phyloP scores from a whole-genome alignment of 257 asterid genomes.

The Handroanthus guayacan region DNA sequence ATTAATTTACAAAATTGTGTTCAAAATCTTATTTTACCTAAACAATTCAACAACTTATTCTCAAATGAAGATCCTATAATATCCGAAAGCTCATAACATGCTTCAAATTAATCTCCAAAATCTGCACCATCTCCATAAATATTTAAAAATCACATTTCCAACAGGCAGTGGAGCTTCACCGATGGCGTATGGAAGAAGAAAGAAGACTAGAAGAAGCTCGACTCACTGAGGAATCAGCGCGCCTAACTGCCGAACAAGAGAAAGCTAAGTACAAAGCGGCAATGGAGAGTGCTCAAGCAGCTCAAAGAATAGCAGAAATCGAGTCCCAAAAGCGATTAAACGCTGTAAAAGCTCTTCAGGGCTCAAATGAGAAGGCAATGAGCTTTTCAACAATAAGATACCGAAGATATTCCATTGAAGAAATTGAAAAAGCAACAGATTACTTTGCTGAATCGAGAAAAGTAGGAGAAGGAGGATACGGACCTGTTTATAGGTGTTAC shows the following conservation, averaged over 20 bases:
- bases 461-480: conserved; percentile 96
- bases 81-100: no score
- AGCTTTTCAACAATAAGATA: conserved; percentile 45
- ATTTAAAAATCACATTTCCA: not conserved
- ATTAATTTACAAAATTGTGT: no score
- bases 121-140: not conserved
- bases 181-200: conserved; percentile 85
- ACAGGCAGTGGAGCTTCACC: conserved; percentile 76
- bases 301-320: conserved; percentile 52
- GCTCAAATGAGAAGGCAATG: conserved; percentile 36
- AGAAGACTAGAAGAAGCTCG: conserved; percentile 60
- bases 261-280: conserved; percentile 45
- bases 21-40: no score
- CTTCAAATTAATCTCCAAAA: not conserved
- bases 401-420: conserved; percentile 73
- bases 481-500: conserved; percentile 83
- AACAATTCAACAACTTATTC: no score
- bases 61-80: no score
- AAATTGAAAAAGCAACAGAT: conserved; percentile 85
- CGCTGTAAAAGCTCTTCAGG: conserved; percentile 50
- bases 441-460: conserved; percentile 56
- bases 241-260: conserved; percentile 45
- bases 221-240: conserved; percentile 54
- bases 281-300: conserved; percentile 49
- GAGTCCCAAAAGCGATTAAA: conserved; percentile 52